Percentiles rank a stretch among this genome's conserved stretches.
These are phyloP conservation scores for Hypomyces perniciosus DNA, from an alignment of 2,329 filamentous ascomycete genomes.

Conservation along the genomic window DNA sequence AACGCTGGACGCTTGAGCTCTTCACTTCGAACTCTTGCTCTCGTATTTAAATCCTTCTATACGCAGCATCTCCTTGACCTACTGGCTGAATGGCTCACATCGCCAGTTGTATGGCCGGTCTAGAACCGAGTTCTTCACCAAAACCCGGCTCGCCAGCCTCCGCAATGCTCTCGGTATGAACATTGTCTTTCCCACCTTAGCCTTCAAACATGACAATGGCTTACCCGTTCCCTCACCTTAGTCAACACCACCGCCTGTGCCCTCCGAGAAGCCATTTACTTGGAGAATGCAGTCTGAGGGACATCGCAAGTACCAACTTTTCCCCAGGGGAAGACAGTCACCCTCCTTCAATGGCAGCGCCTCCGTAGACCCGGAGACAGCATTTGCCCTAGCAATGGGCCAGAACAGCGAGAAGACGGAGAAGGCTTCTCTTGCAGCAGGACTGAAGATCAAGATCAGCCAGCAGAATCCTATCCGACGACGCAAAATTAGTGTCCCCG, in stretches of 20 bases:
- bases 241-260: slow-evolving; percentile 19
- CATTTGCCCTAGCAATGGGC: slow-evolving; percentile 37
- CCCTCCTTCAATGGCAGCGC: slow-evolving; percentile 36
- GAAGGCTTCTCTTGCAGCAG: slow-evolving; percentile 31
- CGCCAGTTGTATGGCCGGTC: slow-evolving; percentile 50
- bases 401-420: slow-evolving; percentile 37
- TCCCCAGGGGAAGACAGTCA: slow-evolving; percentile 47
- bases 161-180: slow-evolving; percentile 39
- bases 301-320: slow-evolving; percentile 54
- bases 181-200: slow-evolving; percentile 7
- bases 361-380: slow-evolving; percentile 45
- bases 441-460: slow-evolving; percentile 48
- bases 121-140: slow-evolving; percentile 45
- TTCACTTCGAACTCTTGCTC: neutral
- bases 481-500: slow-evolving; percentile 59
- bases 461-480: slow-evolving; percentile 52
- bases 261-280: slow-evolving; percentile 44
- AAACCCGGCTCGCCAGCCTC: slow-evolving; percentile 42
- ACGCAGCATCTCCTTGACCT: neutral
- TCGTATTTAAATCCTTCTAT: neutral
- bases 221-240: slow-evolving; percentile 10
- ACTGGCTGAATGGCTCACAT: slow-evolving; percentile 53
- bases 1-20: neutral
- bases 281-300: slow-evolving; percentile 54
- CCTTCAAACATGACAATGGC: neutral